Conservation (phyloP, 345 rosid species). For the Angophora floribunda region DNA sequence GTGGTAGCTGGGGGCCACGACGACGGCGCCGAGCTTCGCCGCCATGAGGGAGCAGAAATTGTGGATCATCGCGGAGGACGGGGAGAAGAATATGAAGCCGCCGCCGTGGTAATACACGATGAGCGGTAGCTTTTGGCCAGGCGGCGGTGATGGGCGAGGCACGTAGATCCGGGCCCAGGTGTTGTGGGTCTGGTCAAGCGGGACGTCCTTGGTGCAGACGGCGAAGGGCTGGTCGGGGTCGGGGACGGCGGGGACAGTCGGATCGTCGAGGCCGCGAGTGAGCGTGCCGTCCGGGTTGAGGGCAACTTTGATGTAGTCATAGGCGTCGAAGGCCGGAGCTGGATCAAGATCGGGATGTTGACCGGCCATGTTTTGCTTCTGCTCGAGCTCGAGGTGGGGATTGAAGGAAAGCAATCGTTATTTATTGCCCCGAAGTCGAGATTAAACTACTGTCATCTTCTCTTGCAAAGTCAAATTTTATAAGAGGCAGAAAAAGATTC, state of each 20-base stretch:
- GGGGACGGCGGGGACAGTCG: neutral
- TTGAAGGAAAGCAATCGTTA: neutral
- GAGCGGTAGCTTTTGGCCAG: constrained; percentile 16
- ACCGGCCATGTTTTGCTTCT: neutral
- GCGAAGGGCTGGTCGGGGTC: neutral
- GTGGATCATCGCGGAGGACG: neutral
- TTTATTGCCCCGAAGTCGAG: neutral
- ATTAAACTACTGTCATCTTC: too few relatives aligned
- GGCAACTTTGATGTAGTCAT: neutral
- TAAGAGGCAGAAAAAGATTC: neutral
- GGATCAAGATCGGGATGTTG: neutral
- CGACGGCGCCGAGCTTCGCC: constrained; percentile 8
- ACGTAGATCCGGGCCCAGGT: neutral
- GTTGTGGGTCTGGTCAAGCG: neutral
- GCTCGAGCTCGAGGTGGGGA: neutral
- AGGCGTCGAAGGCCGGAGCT: neutral
- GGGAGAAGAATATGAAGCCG: constrained; percentile 6
- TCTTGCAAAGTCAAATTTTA: too few relatives aligned
- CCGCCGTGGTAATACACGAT: constrained; percentile 24
- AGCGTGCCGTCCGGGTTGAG: neutral
- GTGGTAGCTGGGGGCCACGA: constrained; percentile 15
- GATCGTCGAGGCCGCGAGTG: neutral
- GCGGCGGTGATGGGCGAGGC: neutral
- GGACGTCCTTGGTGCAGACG: neutral
- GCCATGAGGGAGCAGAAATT: constrained; percentile 2